These are phyloP conservation scores for Ascochyta viciae-villosae DNA, from an alignment of 2,329 filamentous ascomycete genomes.

Conservation along the genomic window DNA sequence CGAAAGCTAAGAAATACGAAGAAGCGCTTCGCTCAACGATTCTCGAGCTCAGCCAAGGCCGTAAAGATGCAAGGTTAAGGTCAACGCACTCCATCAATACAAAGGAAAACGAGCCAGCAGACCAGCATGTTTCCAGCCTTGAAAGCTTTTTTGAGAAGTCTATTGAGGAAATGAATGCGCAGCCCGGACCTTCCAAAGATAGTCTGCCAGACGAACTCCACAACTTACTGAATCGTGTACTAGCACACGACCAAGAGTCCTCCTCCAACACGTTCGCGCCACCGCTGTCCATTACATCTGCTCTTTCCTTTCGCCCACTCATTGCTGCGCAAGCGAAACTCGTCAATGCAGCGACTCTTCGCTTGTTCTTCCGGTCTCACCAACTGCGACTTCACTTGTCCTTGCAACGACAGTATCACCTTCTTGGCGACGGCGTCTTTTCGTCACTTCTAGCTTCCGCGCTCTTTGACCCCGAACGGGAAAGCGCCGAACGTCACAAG, in stretches of 20 bases:
- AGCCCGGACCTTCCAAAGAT: conserved; percentile 22
- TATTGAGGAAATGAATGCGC: conserved; percentile 32
- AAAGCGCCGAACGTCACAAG: conserved; percentile 75
- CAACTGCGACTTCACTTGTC: conserved; percentile 74
- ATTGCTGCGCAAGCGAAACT: conserved; percentile 76
- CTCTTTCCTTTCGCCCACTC: conserved; percentile 78
- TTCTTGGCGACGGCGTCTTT: conserved; percentile 86
- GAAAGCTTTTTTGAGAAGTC: conserved; percentile 40
- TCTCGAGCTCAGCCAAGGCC: conserved; percentile 29
- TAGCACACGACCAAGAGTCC: conserved; percentile 9
- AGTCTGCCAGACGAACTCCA: conserved; percentile 39
- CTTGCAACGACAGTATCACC: conserved; percentile 79
- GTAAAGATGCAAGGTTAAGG: not conserved
- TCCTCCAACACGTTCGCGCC: conserved; percentile 51
- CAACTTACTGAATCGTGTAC: conserved; percentile 29
- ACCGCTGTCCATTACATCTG: conserved; percentile 64
- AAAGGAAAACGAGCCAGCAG: not conserved
- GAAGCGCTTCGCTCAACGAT: conserved; percentile 45
- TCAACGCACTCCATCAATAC: not conserved
- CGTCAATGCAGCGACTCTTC: conserved; percentile 78
- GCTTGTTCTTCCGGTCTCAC: conserved; percentile 78
- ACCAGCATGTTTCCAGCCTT: not conserved
- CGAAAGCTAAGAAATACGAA: conserved; percentile 63
- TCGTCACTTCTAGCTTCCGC: conserved; percentile 79
- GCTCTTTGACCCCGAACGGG: conserved; percentile 83